phyloP scores from a whole-genome alignment of 345 rosid genomes.

The Euphorbia lathyris region DNA sequence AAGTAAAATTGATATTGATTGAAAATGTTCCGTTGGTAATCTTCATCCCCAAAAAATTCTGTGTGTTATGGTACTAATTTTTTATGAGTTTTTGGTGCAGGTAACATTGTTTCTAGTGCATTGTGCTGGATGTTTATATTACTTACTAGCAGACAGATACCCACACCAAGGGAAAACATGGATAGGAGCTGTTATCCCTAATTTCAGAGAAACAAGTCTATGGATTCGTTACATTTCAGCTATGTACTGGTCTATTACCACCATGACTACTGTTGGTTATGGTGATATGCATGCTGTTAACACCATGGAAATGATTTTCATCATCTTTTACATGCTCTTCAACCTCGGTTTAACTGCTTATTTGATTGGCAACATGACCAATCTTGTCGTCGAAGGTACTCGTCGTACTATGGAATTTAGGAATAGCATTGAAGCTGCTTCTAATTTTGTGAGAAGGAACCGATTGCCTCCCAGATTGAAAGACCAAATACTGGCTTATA shows the following conservation, averaged over 20 bases:
- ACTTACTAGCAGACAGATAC: slow-evolving; percentile 74
- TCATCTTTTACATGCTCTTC: slow-evolving; percentile 80
- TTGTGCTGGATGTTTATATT: slow-evolving; percentile 81
- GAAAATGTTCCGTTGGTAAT: too few species aligned
- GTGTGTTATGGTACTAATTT: too few species aligned
- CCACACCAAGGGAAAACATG: slow-evolving; percentile 77
- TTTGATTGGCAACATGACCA: slow-evolving; percentile 93
- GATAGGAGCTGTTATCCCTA: slow-evolving; percentile 63
- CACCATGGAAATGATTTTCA: slow-evolving; percentile 73
- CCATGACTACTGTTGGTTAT: slow-evolving; percentile 96
- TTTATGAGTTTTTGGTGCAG: too few species aligned
- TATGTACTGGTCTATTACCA: slow-evolving; percentile 89
- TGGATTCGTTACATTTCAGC: slow-evolving; percentile 74
- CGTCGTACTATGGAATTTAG: slow-evolving; percentile 97
- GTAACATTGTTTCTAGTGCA: slow-evolving; percentile 78
- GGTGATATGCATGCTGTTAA: slow-evolving; percentile 94
- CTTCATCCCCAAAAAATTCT: too few species aligned
- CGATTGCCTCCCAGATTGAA: slow-evolving; percentile 66
- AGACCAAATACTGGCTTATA: slow-evolving; percentile 82
- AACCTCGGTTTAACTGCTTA: slow-evolving; percentile 91
- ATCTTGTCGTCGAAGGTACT: slow-evolving; percentile 92
- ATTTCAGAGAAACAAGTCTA: slow-evolving; percentile 64
- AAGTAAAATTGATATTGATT: too few species aligned
- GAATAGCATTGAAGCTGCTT: slow-evolving; percentile 79
- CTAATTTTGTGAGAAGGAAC: slow-evolving; percentile 72